Base-by-base conservation (phyloP, 257 asterid genomes). In the Gentiana straminea region DNA sequence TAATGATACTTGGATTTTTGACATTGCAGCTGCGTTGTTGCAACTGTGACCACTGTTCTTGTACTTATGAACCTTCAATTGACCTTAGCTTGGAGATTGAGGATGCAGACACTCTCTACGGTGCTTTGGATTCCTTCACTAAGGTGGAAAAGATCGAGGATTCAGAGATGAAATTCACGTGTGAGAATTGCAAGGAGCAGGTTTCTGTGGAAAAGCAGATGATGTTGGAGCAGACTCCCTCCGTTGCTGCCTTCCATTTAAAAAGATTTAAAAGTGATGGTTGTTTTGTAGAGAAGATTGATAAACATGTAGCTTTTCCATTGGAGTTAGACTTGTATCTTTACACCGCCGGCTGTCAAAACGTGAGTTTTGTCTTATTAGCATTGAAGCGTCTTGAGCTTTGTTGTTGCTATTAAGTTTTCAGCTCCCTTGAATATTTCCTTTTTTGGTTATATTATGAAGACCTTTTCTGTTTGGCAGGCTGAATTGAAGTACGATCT, bases 31-130 rank as follows among this genome's bases (percentile, higher is more conserved):
- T 91, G 64, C 64, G 57, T 64, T 91, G 98, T 71, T 85, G 95
- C 58, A 87, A 76, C 68, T 91, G 95, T 65, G 94, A 79, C 49
- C 89, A 84, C 76, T 75, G 73, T 62, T 91, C 98, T 13, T 82
- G 83, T 67, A 81, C 96, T 15, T 84, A 79, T 38, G 98, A 91
- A 74, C 83, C 94, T 35, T 71, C 81, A 49, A 74, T 91, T 59
- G 94, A 91, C 76, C 73, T 84, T 64, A 87, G 96, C 74, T 72
- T 91, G 84, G 98, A 87, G 86, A 84, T 91, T 59, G 94, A 74
- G 62, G 82, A 87, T 62, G 93, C 74, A 3, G 78, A 73, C 43
- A 48, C 67, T 59, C 82, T 91, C 33, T 49, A 59, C 56, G 60
- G 75, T 53, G 94, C 96, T 73, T 79, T 91, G 53, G 77, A 84